A percentile compares a stretch with the other conserved stretches of the same genome.
phyloP scores from a whole-genome alignment of 768 basidiomycete genomes.

The Mrakia gelida region DNA sequence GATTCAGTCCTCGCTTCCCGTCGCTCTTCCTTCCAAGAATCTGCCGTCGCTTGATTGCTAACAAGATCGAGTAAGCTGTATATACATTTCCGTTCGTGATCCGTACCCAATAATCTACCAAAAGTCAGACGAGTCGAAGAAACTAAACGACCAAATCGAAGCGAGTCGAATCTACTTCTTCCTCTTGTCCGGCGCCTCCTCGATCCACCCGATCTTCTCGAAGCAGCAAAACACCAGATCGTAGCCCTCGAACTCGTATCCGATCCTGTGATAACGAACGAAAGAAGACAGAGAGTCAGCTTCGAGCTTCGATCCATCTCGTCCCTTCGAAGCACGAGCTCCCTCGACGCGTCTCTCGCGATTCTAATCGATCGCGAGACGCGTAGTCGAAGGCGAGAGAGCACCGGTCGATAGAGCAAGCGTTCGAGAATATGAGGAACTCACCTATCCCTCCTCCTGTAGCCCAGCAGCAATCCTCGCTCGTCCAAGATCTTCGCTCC shows the following conservation, averaged over 20 bases:
- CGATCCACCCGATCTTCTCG: conserved; percentile 46
- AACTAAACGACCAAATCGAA: background rate
- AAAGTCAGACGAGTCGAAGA: no score
- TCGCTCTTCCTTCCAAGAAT: no score
- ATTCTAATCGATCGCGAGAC: no score
- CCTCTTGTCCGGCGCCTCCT: background rate
- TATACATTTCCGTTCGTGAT: no score
- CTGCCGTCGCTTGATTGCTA: no score
- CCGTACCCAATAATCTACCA: no score
- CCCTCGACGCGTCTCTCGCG: no score
- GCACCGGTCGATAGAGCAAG: background rate
- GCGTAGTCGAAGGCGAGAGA: no score
- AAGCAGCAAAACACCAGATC: conserved; percentile 87
- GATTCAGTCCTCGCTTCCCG: no score
- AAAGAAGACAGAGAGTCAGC: background rate
- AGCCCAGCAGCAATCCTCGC: conserved; percentile 64
- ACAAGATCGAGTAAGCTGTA: no score
- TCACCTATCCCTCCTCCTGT: conserved; percentile 80
- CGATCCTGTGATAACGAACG: conserved; percentile 51
- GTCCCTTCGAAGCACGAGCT: no score
- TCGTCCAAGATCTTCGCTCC: conserved; percentile 41
- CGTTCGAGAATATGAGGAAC: background rate
- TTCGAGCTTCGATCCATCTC: background rate
- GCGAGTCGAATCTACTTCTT: background rate
- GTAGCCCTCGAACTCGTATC: conserved; percentile 94